phyloP scores from a whole-genome alignment of 305 asterid species.

The Fraxinus xanthoxyloides region DNA sequence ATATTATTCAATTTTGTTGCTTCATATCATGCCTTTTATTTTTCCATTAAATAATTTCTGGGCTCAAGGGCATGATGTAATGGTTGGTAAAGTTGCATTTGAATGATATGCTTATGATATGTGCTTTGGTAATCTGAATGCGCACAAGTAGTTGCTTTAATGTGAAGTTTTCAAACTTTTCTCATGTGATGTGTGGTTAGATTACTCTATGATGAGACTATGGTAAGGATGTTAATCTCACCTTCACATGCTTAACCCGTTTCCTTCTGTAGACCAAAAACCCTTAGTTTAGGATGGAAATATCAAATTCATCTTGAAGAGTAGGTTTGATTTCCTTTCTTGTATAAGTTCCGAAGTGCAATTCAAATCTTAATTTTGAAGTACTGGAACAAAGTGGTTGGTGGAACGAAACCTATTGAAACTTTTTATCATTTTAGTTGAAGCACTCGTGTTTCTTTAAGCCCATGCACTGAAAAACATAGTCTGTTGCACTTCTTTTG shows the following conservation, averaged over 20 bases:
- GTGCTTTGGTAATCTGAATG: not conserved
- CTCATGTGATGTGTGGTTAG: not conserved
- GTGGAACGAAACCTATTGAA: not conserved
- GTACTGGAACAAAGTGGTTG: not conserved
- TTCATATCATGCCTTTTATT: not conserved
- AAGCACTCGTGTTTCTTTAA: not conserved
- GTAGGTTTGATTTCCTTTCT: not conserved
- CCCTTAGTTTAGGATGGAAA: not conserved
- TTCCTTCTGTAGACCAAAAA: not conserved
- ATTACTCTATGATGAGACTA: not conserved
- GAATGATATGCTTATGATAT: not conserved
- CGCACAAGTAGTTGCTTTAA: not conserved
- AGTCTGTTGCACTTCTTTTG: not conserved
- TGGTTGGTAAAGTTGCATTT: not conserved
- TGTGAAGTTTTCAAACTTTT: not conserved
- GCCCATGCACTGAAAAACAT: not conserved
- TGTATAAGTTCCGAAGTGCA: not conserved
- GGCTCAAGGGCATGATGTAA: not conserved
- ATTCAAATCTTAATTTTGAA: not conserved
- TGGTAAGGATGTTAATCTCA: not conserved
- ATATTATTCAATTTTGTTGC: constrained; percentile 7
- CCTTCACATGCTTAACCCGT: not conserved
- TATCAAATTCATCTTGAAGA: not conserved
- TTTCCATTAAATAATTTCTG: not conserved
- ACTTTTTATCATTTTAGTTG: not conserved